A percentile compares a stretch with the other conserved stretches of the same genome.
phyloP scores from a whole-genome alignment of 2,329 filamentous ascomycete species.

The Aureobasidium sp. region DNA sequence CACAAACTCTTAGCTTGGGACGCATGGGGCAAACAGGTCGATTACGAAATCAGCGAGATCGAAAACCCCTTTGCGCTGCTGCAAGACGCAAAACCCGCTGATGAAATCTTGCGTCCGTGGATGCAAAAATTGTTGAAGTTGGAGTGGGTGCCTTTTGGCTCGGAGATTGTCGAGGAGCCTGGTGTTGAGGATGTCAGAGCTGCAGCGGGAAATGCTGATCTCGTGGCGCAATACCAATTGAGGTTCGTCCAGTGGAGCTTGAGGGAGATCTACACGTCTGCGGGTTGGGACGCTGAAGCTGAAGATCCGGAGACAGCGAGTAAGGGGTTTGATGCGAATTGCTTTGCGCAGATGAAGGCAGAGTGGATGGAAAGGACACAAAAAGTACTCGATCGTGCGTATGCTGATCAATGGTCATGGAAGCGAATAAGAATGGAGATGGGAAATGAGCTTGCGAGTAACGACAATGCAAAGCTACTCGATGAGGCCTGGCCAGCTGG shows the following conservation, averaged over 20 bases:
- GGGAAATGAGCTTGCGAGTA: background rate
- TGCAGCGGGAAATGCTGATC: background rate
- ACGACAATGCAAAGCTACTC: background rate
- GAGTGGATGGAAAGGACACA: background rate
- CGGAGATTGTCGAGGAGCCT: background rate
- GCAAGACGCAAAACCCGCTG: background rate
- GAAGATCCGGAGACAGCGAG: conserved; percentile 17
- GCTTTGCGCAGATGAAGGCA: background rate
- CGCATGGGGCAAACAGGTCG: background rate
- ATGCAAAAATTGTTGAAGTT: background rate
- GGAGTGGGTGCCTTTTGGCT: conserved; percentile 5
- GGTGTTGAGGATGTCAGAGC: background rate
- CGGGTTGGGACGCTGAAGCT: conserved; percentile 6
- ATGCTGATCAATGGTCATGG: background rate
- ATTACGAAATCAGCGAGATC: background rate
- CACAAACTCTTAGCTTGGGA: background rate
- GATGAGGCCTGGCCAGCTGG: background rate
- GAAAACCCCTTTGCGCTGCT: background rate
- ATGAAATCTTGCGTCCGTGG: background rate
- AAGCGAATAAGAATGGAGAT: background rate
- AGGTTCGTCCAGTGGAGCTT: background rate
- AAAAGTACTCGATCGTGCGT: background rate
- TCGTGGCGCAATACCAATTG: background rate
- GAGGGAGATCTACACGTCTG: background rate
- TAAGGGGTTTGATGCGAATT: background rate